Percentiles rank a stretch among this genome's conserved stretches.
phyloP scores from a whole-genome alignment of 257 asterid genomes.

The Solanum pinnatisectum region DNA sequence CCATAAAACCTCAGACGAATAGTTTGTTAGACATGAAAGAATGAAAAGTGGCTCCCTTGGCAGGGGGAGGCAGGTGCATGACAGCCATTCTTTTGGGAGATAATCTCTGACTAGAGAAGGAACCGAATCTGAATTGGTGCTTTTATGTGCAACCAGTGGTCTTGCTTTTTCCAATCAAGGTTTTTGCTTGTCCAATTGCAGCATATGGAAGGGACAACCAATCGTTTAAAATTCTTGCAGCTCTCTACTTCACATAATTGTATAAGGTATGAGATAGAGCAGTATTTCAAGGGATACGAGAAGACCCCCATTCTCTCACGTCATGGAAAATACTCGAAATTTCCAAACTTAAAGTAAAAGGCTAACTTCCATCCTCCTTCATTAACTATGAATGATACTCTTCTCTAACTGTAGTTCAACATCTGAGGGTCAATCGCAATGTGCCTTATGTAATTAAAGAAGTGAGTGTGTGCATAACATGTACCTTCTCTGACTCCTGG shows the following conservation, averaged over 20 bases:
- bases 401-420: neutral
- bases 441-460: neutral
- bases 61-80: neutral
- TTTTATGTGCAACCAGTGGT: neutral
- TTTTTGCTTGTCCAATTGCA: neutral
- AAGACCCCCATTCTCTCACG: neutral
- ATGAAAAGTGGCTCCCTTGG: neutral
- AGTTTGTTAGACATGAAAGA: neutral
- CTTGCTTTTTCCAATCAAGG: neutral
- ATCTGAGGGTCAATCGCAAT: neutral
- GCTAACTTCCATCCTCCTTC: neutral
- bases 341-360: neutral
- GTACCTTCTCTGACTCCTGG: constrained; percentile 67
- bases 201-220: neutral
- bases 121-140: neutral
- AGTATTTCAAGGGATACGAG: neutral
- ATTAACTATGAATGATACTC: neutral
- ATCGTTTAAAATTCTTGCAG: neutral
- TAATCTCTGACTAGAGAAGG: neutral
- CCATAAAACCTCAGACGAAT: neutral
- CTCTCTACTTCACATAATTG: neutral
- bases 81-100: neutral
- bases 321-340: neutral
- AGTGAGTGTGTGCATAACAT: neutral
- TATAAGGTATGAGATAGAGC: neutral